These are phyloP conservation scores for Neurospora sp. DNA, from an alignment of 495 filamentous ascomycete genomes.

Conservation along the genomic window DNA sequence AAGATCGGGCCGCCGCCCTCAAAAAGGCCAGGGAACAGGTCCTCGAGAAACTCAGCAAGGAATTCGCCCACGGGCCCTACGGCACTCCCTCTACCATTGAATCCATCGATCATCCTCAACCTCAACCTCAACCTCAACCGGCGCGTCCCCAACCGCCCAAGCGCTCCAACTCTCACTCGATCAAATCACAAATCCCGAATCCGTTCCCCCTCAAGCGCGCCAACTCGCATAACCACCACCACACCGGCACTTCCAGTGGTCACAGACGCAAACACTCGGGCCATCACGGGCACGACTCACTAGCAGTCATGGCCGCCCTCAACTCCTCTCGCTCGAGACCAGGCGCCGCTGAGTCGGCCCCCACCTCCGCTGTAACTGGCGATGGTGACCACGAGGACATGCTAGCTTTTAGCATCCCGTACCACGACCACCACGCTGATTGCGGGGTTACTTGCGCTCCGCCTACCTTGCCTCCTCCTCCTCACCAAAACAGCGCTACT, in stretches of 20 bases:
- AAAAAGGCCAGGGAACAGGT: slow-evolving; percentile 35
- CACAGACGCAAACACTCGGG: neutral
- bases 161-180: neutral
- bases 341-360: neutral
- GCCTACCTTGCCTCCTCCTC: neutral
- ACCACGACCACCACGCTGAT: neutral
- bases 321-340: neutral
- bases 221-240: neutral
- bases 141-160: neutral
- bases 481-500: neutral
- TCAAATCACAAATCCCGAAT: neutral
- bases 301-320: neutral
- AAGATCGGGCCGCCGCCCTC: slow-evolving; percentile 30
- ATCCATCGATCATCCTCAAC: neutral
- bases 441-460: neutral
- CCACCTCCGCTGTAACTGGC: neutral
- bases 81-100: neutral
- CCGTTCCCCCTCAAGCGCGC: neutral
- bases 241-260: neutral
- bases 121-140: neutral
- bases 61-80: slow-evolving; percentile 17
- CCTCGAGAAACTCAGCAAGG: slow-evolving; percentile 32
- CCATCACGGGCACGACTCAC: neutral
- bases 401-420: neutral
- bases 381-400: neutral